Evolutionary conservation across 73 alveolate genomes (phyloP), one percentile per base, ranked within the genome.

Genomic region (Paramecium tetraurelia): DNA sequence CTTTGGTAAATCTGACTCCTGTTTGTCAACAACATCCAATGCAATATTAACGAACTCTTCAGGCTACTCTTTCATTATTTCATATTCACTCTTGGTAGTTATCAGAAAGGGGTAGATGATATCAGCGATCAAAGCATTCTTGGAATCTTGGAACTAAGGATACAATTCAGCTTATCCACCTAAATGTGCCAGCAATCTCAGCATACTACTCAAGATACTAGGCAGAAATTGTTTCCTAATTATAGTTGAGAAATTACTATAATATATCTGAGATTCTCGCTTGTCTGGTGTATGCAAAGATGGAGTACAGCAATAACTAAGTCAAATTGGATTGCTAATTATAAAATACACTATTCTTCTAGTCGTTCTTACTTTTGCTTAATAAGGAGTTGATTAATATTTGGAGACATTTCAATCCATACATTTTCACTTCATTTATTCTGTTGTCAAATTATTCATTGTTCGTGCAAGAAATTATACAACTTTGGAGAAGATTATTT

Each of bases 21-120:
- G 83, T 72, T 94, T 96, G 75, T 96, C 98, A 10, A 97, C 95
- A 8, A 93, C 85, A 83, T 96, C 98, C 20, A 96, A 93, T 33
- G 98, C 95, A 12, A 96, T 83, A 22, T 63, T 84, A 1, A 96
- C 97, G 85, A 96, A 96, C 36, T 95, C 97, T 53, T 92, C 94
- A 12, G 98, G 98, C 43, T 93, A 92, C 9, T 77, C 92, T 14
- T 35, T 59, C 93, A 95, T 85, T 38, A 68, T 22, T 58, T 92
- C 85, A 29, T 48, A 20, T 50, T 96, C 98, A 8, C 57, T 89
- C 12, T 88, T 27, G 14, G 95, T 22, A 8, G 98, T 93, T 21
- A 83, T 85, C 84, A 96, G 35, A 53, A 93, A 83, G 12, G 96
- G 95, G 50, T 94, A 80, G 31, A 93, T 87, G n/a, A 96, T 95